Evolutionary conservation across 108 stramenopile genomes (phyloP).

Genomic region (Pinguiococcus pyrenoidosus): DNA sequence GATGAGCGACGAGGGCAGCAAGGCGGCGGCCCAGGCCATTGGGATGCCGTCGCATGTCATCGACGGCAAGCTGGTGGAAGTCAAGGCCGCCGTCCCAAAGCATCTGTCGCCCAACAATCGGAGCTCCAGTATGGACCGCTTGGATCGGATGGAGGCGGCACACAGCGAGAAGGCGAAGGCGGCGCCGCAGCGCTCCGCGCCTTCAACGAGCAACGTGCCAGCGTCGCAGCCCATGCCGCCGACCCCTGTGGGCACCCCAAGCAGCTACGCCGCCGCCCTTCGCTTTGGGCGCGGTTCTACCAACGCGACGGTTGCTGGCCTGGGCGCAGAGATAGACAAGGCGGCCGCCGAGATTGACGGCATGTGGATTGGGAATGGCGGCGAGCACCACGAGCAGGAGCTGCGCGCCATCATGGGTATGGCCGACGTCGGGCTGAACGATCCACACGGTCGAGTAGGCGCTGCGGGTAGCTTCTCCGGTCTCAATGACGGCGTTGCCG

Average conservation of each 20-base stretch:
- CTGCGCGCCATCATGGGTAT: too few species aligned
- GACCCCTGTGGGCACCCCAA: background rate
- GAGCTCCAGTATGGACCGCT: too few species aligned
- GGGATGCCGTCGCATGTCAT: conserved; percentile 22
- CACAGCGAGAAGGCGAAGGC: conserved; percentile 1
- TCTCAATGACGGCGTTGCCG: background rate
- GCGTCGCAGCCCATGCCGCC: background rate
- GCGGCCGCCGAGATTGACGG: too few species aligned
- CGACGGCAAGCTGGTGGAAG: conserved; percentile 38
- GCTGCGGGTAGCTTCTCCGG: background rate
- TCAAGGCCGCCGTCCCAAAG: conserved; percentile 25
- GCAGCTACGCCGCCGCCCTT: background rate
- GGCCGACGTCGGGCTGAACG: too few species aligned
- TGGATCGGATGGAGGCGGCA: conserved; percentile 7
- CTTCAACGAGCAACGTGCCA: conserved; percentile 1
- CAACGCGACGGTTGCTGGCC: too few species aligned
- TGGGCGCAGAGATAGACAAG: too few species aligned
- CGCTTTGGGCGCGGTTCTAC: too few species aligned
- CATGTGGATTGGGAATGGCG: too few species aligned
- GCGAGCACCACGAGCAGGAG: too few species aligned
- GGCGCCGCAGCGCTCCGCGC: conserved; percentile 9
- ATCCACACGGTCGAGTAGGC: too few species aligned
- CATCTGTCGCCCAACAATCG: too few species aligned
- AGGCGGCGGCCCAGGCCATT: conserved; percentile 16
- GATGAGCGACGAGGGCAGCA: conserved; percentile 6